Evolutionary conservation across 2,329 filamentous ascomycete genomes (phyloP).

Genomic region (Rugonectria rugulosa): DNA sequence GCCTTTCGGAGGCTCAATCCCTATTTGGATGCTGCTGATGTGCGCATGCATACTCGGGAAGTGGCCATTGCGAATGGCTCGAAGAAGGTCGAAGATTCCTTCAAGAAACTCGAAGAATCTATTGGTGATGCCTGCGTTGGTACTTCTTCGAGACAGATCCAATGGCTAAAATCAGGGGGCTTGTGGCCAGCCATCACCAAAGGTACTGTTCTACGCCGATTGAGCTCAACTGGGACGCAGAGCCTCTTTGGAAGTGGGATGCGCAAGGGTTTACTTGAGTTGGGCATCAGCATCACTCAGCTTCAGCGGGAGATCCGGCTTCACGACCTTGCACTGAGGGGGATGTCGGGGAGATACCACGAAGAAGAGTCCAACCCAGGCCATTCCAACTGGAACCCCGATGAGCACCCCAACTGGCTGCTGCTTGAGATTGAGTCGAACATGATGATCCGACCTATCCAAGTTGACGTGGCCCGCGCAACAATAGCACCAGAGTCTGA

Average conservation of each 20-base stretch:
- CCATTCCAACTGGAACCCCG: conserved; percentile 66
- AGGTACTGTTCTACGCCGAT: conserved; percentile 23
- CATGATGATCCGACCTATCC: conserved; percentile 66
- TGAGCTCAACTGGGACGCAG: conserved; percentile 26
- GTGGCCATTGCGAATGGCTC: conserved; percentile 8
- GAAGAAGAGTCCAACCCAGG: conserved; percentile 50
- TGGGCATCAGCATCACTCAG: conserved; percentile 29
- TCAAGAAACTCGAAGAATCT: conserved; percentile 17
- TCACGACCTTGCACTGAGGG: conserved; percentile 62
- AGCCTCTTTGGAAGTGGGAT: conserved; percentile 33
- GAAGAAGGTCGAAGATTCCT: conserved; percentile 12
- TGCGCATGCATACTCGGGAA: conserved; percentile 8
- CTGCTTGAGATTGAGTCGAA: conserved; percentile 72
- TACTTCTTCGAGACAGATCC: conserved; percentile 23
- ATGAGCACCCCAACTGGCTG: conserved; percentile 66
- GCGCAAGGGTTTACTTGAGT: conserved; percentile 25
- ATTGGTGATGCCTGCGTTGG: conserved; percentile 11
- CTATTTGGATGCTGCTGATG: background rate
- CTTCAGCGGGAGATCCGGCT: conserved; percentile 48
- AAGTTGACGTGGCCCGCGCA: conserved; percentile 67
- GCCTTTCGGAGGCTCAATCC: conserved; percentile 27
- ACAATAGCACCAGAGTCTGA: conserved; percentile 63
- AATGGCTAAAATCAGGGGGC: conserved; percentile 34
- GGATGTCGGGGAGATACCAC: conserved; percentile 56
- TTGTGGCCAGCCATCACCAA: conserved; percentile 37